Evolutionary conservation across 768 basidiomycete genomes (phyloP).

Genomic region (Trametes sanguinea): DNA sequence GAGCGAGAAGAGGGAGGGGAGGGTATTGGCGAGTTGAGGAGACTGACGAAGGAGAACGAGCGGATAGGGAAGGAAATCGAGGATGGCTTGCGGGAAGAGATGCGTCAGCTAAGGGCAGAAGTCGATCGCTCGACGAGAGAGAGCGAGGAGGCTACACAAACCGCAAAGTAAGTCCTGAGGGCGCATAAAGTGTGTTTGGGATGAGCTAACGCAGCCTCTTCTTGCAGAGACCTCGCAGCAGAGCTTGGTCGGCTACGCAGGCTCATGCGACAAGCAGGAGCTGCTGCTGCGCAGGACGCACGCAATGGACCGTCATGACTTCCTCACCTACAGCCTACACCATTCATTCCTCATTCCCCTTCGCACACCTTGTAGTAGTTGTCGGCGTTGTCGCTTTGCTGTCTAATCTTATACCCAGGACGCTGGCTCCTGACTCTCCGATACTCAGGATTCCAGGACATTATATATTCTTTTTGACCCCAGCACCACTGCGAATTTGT

Average conservation of each 20-base stretch:
- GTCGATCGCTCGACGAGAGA: constrained; percentile 56
- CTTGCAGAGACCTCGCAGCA: constrained; percentile 53
- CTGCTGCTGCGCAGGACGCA: constrained; percentile 17
- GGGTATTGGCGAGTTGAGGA: constrained; percentile 48
- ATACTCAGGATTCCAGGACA: constrained; percentile 11
- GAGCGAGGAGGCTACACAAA: constrained; percentile 57
- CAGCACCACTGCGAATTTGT: no score
- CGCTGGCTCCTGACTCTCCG: constrained; percentile 4
- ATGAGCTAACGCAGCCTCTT: neutral
- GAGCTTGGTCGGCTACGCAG: constrained; percentile 72
- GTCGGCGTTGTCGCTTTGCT: constrained; percentile 11
- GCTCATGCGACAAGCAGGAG: constrained; percentile 64
- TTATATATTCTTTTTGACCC: neutral
- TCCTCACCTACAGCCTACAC: neutral
- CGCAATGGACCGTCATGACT: constrained; percentile 18
- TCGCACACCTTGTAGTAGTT: neutral
- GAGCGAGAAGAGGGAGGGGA: constrained; percentile 50
- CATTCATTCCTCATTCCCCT: neutral
- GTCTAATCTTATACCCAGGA: constrained; percentile 16
- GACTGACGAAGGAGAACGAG: constrained; percentile 51
- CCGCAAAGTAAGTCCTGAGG: constrained; percentile 53
- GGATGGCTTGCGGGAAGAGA: constrained; percentile 58
- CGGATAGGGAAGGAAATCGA: constrained; percentile 59
- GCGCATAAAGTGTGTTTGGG: neutral
- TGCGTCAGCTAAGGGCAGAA: constrained; percentile 51